Conservation (phyloP, 2,329 filamentous ascomycete species). For the Epichloe uncinata region DNA sequence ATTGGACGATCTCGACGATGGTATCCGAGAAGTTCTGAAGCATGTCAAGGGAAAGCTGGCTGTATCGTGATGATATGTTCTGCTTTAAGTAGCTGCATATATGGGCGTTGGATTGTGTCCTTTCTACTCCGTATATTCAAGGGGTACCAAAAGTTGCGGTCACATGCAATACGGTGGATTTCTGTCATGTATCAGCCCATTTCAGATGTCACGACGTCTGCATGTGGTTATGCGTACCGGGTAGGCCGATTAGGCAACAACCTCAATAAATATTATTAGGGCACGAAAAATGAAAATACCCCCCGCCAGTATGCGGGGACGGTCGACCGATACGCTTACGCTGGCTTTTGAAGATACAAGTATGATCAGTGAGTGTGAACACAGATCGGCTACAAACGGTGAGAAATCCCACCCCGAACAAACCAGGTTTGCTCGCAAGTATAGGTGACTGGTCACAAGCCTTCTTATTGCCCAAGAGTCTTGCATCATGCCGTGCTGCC, state of each 20-base stretch:
- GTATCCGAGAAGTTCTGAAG: constrained; percentile 40
- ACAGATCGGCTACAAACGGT: no score
- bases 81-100: not conserved
- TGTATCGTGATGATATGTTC: constrained; percentile 1
- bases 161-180: no score
- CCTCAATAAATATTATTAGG: not conserved
- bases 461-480: not conserved
- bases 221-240: not conserved
- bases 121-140: no score
- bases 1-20: constrained; percentile 38
- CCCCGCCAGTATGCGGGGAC: not conserved
- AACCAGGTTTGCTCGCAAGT: no score
- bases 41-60: constrained; percentile 29
- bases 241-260: not conserved
- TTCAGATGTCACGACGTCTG: no score
- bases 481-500: not conserved
- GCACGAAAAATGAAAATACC: not conserved
- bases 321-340: not conserved
- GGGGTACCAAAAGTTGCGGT: no score
- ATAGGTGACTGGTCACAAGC: not conserved
- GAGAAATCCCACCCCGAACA: no score
- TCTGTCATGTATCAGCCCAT: no score
- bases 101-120: not conserved
- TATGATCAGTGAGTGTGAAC: no score
- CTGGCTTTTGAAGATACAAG: no score